Percentiles rank a stretch among this genome's conserved stretches.
phyloP scores from a whole-genome alignment of 768 basidiomycete genomes.

The Trametes villosa region DNA sequence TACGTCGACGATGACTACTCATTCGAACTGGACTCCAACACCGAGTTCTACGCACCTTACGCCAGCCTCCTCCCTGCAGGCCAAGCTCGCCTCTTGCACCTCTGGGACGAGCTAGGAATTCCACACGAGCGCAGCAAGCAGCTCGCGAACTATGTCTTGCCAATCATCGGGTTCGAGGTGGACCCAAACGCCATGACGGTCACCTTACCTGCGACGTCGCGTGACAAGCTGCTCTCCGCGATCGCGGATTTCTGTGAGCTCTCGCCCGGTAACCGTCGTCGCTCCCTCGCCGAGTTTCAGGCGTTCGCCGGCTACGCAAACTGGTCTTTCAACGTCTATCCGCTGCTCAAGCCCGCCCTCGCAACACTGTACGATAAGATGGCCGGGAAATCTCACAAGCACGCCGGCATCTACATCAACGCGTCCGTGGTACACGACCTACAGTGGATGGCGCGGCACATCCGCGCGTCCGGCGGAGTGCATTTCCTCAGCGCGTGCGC shows the following conservation, averaged over 20 bases:
- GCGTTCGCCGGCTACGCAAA: slow-evolving; percentile 42
- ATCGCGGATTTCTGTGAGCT: not conserved
- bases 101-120: slow-evolving; percentile 46
- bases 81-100: slow-evolving; percentile 40
- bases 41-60: slow-evolving; percentile 39
- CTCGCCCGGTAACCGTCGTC: not conserved
- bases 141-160: slow-evolving; percentile 35
- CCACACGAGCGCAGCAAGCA: slow-evolving; percentile 47
- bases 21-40: slow-evolving; percentile 24
- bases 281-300: slow-evolving; percentile 35
- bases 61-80: slow-evolving; percentile 30
- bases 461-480: no score
- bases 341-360: slow-evolving; percentile 36
- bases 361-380: slow-evolving; percentile 39
- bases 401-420: slow-evolving; percentile 36
- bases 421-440: slow-evolving; percentile 33
- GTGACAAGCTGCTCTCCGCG: not conserved
- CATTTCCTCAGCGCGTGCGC: no score
- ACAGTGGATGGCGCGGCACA: slow-evolving; percentile 33
- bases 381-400: slow-evolving; percentile 22
- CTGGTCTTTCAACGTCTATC: slow-evolving; percentile 45
- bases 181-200: slow-evolving; percentile 40
- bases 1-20: slow-evolving; percentile 44
- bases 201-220: slow-evolving; percentile 20
- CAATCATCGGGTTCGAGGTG: slow-evolving; percentile 46